Percentiles rank a stretch among this genome's conserved stretches.
Conservation (phyloP, 2,329 filamentous ascomycete genomes). For the Hymenoscyphus linearis region DNA sequence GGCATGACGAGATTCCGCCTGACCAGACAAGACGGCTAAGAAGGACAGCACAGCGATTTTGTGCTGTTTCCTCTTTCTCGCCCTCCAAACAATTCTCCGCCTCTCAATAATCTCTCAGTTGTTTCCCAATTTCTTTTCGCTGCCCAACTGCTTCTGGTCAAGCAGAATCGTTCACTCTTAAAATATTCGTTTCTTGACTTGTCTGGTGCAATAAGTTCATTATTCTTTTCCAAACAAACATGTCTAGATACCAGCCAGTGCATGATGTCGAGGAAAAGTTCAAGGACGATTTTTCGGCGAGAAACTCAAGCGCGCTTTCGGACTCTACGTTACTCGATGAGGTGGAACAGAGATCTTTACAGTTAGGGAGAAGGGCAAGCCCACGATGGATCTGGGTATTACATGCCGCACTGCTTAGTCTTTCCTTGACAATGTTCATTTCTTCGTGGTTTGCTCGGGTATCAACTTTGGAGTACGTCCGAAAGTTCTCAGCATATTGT, state of each 20-base stretch:
- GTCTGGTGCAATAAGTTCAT: slow-evolving; percentile 22
- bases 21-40: neutral
- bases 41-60: neutral
- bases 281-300: slow-evolving; percentile 14
- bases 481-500: slow-evolving; percentile 44
- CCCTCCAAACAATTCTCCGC: neutral
- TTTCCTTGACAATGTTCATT: slow-evolving; percentile 26
- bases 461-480: slow-evolving; percentile 29
- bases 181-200: slow-evolving; percentile 15
- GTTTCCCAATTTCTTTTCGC: slow-evolving; percentile 8
- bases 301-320: slow-evolving; percentile 21
- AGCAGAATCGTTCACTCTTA: slow-evolving; percentile 21
- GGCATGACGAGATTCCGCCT: neutral
- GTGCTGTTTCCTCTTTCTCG: slow-evolving; percentile 1
- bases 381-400: slow-evolving; percentile 28
- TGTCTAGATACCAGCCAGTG: slow-evolving; percentile 28
- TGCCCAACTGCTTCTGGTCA: slow-evolving; percentile 25
- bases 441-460: slow-evolving; percentile 22
- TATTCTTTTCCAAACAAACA: slow-evolving; percentile 14
- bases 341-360: slow-evolving; percentile 15
- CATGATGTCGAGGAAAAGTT: slow-evolving; percentile 24
- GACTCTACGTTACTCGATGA: slow-evolving; percentile 25
- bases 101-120: slow-evolving; percentile 3
- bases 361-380: neutral
- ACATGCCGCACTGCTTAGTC: slow-evolving; percentile 24